Base-by-base conservation (phyloP, 1,139 yeast species). In the Yamadazyma taylorii region DNA sequence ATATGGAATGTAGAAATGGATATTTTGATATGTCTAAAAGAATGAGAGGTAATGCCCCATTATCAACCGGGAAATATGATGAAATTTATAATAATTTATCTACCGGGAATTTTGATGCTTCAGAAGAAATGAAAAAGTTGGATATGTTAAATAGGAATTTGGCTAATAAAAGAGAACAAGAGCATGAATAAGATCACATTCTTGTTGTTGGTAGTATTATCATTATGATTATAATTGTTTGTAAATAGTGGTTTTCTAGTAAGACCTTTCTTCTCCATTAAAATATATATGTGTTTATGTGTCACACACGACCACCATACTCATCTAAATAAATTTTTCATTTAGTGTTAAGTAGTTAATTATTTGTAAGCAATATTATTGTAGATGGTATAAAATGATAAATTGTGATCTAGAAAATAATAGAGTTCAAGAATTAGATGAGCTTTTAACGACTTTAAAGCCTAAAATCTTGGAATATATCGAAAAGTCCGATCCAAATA, bases 1-100 rank as follows among this genome's bases (percentile, higher is more conserved):
- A 87, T 55, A 69, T 89, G 73, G 95, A 90, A 44, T 92, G 97
- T 65, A 85, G 83, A 45, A 75, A 79, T 52, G 95, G 95, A 12
- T 78, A 79, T 53, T 81, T 86, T 41, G 96, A 89, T 54, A 88
- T 88, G 95, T 66, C 92, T 5, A 90, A 89, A 59, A 75, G 98
- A 49, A 86, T 92, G 69, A 75, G 87, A 56, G 98, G 98, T 7
- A 92, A 92, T 55, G 98, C 95, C 0, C 90, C 97, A 0, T 63
- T 87, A 34, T 87, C 96, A 8, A 86, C 95, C 2, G 98, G 98
- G 0, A 85, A 82, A 55, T 90, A 84, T 60, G 96, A 90, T 52
- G 92, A 86, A 41, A 87, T 87, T 36, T 85, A 84, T 48, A 87
- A 82, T 28, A 84, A 85, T 44, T 68, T 92, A 42, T 81, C 90